phyloP scores from a whole-genome alignment of 768 basidiomycete genomes.

The Panaeolus cyanescens region DNA sequence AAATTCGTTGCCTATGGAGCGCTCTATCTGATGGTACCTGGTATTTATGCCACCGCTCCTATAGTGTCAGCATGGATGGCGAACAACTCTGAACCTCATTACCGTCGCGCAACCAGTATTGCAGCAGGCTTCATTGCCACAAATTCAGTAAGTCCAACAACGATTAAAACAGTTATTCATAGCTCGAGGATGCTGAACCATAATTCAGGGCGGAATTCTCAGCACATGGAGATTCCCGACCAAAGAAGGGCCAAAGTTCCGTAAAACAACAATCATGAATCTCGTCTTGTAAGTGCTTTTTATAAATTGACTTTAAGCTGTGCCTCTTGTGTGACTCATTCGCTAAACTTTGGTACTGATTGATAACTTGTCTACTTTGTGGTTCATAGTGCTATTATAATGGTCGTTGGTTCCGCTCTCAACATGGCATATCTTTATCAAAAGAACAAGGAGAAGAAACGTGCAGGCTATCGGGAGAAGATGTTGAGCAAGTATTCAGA shows the following conservation, averaged over 20 bases:
- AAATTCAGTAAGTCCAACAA: slow-evolving; percentile 25
- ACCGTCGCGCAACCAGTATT: slow-evolving; percentile 35
- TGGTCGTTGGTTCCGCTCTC: slow-evolving; percentile 21
- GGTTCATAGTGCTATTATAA: slow-evolving; percentile 24
- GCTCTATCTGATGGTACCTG: slow-evolving; percentile 35
- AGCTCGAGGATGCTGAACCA: too few species aligned
- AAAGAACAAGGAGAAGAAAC: slow-evolving; percentile 27
- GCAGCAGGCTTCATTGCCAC: slow-evolving; percentile 36
- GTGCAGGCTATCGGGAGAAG: slow-evolving; percentile 20
- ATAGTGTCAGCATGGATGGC: slow-evolving; percentile 35
- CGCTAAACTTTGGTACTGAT: not conserved
- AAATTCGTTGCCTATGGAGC: slow-evolving; percentile 33
- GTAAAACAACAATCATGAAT: slow-evolving; percentile 37
- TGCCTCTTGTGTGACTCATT: not conserved
- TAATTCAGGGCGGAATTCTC: slow-evolving; percentile 40
- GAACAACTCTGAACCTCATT: slow-evolving; percentile 39
- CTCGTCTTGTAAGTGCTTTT: slow-evolving; percentile 32
- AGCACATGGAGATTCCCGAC: slow-evolving; percentile 43
- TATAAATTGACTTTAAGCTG: not conserved
- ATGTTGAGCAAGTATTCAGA: slow-evolving; percentile 29
- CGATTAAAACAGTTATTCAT: not conserved
- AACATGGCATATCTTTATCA: slow-evolving; percentile 29
- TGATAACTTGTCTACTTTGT: not conserved
- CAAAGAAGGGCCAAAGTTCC: slow-evolving; percentile 36
- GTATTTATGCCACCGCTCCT: slow-evolving; percentile 31